Percentiles rank a stretch among this genome's conserved stretches.
Evolutionary conservation across 116 monocot genomes (phyloP).

Genomic region (Phalaenopsis hybrid): DNA sequence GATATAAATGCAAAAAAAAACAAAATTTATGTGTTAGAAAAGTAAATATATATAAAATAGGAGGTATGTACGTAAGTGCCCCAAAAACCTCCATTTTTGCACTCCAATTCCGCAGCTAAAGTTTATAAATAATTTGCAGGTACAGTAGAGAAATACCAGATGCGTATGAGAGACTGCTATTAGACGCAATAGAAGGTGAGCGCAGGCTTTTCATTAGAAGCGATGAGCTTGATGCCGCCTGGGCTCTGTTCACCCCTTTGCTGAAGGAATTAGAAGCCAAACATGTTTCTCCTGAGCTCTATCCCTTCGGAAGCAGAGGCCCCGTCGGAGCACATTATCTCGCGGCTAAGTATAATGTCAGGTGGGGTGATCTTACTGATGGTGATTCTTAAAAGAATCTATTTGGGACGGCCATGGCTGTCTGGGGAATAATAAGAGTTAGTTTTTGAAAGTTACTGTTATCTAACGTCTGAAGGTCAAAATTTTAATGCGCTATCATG

Average conservation of each 20-base stretch:
- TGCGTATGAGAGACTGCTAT: constrained; percentile 70
- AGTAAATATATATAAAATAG: too few species aligned
- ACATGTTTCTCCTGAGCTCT: constrained; percentile 64
- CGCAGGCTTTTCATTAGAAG: constrained; percentile 68
- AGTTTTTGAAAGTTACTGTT: too few species aligned
- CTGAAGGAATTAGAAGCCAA: constrained; percentile 60
- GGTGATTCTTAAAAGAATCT: not conserved
- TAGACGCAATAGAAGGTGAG: constrained; percentile 71
- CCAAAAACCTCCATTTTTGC: too few species aligned
- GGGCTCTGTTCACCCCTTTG: constrained; percentile 67
- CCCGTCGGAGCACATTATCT: constrained; percentile 76
- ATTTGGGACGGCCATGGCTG: too few species aligned
- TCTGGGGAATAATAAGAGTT: too few species aligned
- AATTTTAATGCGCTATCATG: too few species aligned
- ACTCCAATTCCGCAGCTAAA: too few species aligned
- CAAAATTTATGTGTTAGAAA: too few species aligned
- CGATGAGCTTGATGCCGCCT: constrained; percentile 78
- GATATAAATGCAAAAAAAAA: too few species aligned
- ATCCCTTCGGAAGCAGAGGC: constrained; percentile 64
- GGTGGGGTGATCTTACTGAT: constrained; percentile 56
- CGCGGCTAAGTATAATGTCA: constrained; percentile 65
- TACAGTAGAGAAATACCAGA: constrained; percentile 66
- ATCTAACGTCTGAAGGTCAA: too few species aligned
- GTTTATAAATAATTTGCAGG: constrained; percentile 18
- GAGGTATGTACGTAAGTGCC: too few species aligned